phyloP scores from a whole-genome alignment of 2,329 filamentous ascomycete species.

The Penicillium hordei region DNA sequence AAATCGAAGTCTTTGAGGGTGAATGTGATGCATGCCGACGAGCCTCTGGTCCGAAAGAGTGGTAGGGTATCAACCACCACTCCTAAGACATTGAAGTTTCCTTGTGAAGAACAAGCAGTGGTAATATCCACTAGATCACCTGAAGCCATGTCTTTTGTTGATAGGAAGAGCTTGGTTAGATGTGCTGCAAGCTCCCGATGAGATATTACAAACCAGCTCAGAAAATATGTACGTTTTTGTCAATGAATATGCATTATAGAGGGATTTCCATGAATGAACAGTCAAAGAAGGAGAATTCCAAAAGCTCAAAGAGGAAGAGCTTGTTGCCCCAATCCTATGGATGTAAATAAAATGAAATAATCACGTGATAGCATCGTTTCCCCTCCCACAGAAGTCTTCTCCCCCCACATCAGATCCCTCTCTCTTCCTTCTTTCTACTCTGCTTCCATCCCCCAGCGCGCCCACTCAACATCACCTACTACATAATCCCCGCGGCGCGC shows the following conservation, averaged over 20 bases:
- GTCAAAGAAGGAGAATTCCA: background rate
- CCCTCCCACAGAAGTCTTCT: constrained; percentile 26
- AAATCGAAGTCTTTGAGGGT: constrained; percentile 60
- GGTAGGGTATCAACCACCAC: constrained; percentile 65
- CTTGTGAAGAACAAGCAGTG: constrained; percentile 42
- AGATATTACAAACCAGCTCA: background rate
- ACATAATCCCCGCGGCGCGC: constrained; percentile 25
- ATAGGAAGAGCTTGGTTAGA: background rate
- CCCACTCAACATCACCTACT: constrained; percentile 14
- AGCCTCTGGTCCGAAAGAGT: constrained; percentile 52
- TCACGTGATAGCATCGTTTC: constrained; percentile 23
- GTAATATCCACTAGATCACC: constrained; percentile 49
- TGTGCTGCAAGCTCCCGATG: background rate
- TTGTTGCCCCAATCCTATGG: background rate
- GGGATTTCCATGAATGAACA: background rate
- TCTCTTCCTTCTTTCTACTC: constrained; percentile 24
- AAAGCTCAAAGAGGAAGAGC: background rate
- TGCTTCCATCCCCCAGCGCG: constrained; percentile 20
- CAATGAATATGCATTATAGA: background rate
- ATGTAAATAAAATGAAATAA: constrained; percentile 13
- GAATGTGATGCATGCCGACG: constrained; percentile 63
- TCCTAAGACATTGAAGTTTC: constrained; percentile 63
- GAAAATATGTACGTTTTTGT: background rate
- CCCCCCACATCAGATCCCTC: constrained; percentile 18
- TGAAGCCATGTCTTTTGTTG: constrained; percentile 15